These are phyloP conservation scores for Yamadazyma atmosphaerica DNA, from an alignment of 1,139 yeast species.

Conservation along the genomic window DNA sequence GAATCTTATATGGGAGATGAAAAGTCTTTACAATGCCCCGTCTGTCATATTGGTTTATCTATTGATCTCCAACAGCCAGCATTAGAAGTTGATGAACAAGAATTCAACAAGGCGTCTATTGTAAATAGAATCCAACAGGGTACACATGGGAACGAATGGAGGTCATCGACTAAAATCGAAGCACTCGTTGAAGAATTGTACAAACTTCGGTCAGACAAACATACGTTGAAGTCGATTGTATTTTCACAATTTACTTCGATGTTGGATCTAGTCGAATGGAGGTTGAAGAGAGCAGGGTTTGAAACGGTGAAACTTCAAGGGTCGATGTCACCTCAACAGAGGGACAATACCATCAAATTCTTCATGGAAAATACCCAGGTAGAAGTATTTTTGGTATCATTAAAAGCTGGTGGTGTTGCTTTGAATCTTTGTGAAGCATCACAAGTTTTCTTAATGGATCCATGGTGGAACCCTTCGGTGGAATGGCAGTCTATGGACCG, in stretches of 20 bases:
- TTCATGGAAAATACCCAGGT: constrained; percentile 91
- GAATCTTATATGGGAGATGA: constrained; percentile 73
- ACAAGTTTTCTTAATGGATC: constrained; percentile 91
- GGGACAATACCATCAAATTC: constrained; percentile 86
- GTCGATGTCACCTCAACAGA: constrained; percentile 92
- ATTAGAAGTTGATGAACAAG: constrained; percentile 66
- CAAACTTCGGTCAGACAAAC: constrained; percentile 78
- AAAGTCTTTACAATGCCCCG: constrained; percentile 79
- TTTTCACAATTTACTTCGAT: constrained; percentile 96
- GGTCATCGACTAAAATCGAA: constrained; percentile 93
- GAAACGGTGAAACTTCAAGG: constrained; percentile 93
- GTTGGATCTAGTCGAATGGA: constrained; percentile 95
- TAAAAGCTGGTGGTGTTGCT: constrained; percentile 99
- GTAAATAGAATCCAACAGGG: constrained; percentile 84
- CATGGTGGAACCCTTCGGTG: constrained; percentile 99
- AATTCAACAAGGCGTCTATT: constrained; percentile 76
- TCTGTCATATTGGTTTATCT: constrained; percentile 89
- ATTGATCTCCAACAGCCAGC: constrained; percentile 91
- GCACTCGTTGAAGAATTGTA: constrained; percentile 93
- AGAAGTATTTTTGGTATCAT: constrained; percentile 88
- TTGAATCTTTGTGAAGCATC: constrained; percentile 94
- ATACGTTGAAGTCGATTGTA: constrained; percentile 91
- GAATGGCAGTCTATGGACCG: constrained; percentile 99
- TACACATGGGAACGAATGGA: constrained; percentile 74
- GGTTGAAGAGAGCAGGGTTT: constrained; percentile 90